Percentiles rank a stretch among this genome's conserved stretches.
Conservation (phyloP, 139 green algal genomes). For the Limnomonas spitsbergensis region DNA sequence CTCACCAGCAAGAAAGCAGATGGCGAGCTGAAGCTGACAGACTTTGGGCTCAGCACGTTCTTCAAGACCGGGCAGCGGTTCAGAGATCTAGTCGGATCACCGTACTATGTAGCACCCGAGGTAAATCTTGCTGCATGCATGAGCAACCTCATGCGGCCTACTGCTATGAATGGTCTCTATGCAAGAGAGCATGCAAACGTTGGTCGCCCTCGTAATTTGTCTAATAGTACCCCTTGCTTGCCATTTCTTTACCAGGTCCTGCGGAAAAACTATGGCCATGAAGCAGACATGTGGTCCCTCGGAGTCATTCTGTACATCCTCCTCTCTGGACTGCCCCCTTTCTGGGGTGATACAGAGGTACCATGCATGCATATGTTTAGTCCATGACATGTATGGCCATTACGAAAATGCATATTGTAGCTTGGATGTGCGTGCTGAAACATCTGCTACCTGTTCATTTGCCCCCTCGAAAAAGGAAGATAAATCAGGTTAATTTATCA, state of each 20-base stretch:
- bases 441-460: no score
- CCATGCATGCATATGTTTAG: no score
- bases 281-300: conserved; percentile 83
- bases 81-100: conserved; percentile 76
- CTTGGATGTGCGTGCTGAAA: neutral
- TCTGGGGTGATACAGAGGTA: conserved; percentile 77
- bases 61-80: conserved; percentile 87
- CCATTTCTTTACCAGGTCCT: conserved; percentile 51
- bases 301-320: conserved; percentile 93
- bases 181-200: neutral
- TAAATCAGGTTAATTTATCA: no score
- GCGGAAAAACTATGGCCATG: conserved; percentile 64
- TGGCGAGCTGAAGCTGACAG: conserved; percentile 80
- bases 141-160: neutral
- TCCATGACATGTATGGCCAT: neutral
- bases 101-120: conserved; percentile 89
- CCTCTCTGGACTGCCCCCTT: conserved; percentile 81
- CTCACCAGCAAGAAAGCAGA: conserved; percentile 67
- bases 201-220: neutral
- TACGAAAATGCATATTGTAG: no score
- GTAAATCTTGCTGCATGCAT: neutral
- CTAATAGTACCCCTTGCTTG: neutral
- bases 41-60: conserved; percentile 68
- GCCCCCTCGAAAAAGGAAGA: no score
- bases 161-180: neutral